Base-by-base conservation (phyloP, 2,329 filamentous ascomycete genomes). In the Penicillium olsonii region DNA sequence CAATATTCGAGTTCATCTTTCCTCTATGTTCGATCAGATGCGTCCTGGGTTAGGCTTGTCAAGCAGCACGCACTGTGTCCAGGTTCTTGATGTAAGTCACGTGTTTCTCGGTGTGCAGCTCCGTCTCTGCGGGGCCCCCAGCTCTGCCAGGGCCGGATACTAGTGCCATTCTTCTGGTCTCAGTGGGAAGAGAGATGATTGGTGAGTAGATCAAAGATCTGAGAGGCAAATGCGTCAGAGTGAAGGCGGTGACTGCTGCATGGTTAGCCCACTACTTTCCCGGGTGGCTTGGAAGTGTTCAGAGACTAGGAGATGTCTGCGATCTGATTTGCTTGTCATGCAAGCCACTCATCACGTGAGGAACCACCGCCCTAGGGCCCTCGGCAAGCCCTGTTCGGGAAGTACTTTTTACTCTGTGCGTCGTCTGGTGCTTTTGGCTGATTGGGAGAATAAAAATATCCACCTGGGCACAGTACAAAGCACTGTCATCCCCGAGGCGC, bases 1-100 rank as follows among this genome's bases (percentile, higher is more conserved):
- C 92, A 96, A 77, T 97, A 99, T 71, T 96, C 91, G 62, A 96
- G 85, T 73, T 96, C 90, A 78, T 97, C 91, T 75, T 88, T 91
- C 68, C 88, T 87, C 84, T 87, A 74, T 62, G 64, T 75, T 73
- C 51, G 53, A 66, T 67, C 57, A 57, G 58, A 55, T 50, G 53
- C 12, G 29, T 29, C 22, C 12, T 24, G 22, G 4, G 22, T 24
- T 8, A 24, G 40, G 43, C 43, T 48, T 45, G 19, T 40, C 35
- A 54, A 60, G 56, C 52, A 63, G 60, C 57, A 79, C 82, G 73
- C 78, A 88, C 85, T 59, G 87, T 91, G 72, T 99, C 91, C 61
- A 99, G 81, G 65, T 87, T 90, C 73, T 95, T 90, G 61, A 99
- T 90, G 71, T 97, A 99, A 68, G 85, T 84, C 63, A 97, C 90